Conservation (phyloP, 2,329 filamentous ascomycete species). For the Dothideomycetes sp. region DNA sequence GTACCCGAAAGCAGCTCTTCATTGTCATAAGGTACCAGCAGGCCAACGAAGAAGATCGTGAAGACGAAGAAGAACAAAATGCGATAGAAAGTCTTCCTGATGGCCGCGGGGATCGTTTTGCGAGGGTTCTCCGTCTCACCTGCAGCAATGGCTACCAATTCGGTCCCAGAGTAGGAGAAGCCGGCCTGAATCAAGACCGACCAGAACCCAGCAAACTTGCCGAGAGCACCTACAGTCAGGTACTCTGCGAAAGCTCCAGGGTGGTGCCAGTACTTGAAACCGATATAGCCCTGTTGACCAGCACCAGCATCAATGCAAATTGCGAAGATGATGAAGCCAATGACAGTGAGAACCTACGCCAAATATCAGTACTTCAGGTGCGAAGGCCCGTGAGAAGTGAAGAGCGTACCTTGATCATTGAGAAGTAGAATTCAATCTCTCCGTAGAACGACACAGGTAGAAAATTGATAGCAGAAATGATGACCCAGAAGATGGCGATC, state of each 20-base stretch:
- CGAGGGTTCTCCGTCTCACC: constrained; percentile 41
- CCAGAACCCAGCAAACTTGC: constrained; percentile 38
- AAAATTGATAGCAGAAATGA: constrained; percentile 36
- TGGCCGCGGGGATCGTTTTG: constrained; percentile 29
- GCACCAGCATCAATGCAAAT: constrained; percentile 30
- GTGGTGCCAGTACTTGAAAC: constrained; percentile 41
- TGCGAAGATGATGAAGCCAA: constrained; percentile 33
- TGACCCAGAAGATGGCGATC: constrained; percentile 22
- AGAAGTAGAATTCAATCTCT: constrained; percentile 45
- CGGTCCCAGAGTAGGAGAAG: constrained; percentile 47
- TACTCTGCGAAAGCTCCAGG: constrained; percentile 28
- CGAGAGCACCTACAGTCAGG: constrained; percentile 17
- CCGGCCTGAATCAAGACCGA: constrained; percentile 46
- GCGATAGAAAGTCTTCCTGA: constrained; percentile 25
- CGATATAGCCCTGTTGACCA: constrained; percentile 45
- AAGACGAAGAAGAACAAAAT: constrained; percentile 26
- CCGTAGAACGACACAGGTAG: constrained; percentile 41
- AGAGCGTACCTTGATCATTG: constrained; percentile 28
- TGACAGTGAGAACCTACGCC: constrained; percentile 32
- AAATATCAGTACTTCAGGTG: no score
- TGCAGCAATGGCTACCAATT: constrained; percentile 42
- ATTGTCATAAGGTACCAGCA: constrained; percentile 24
- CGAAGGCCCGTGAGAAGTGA: not conserved
- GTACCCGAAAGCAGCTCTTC: constrained; percentile 22
- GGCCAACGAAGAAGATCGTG: constrained; percentile 23